These are phyloP conservation scores for Cupressus sempervirens DNA, from an alignment of 75 land plant species.

Conservation along the genomic window DNA sequence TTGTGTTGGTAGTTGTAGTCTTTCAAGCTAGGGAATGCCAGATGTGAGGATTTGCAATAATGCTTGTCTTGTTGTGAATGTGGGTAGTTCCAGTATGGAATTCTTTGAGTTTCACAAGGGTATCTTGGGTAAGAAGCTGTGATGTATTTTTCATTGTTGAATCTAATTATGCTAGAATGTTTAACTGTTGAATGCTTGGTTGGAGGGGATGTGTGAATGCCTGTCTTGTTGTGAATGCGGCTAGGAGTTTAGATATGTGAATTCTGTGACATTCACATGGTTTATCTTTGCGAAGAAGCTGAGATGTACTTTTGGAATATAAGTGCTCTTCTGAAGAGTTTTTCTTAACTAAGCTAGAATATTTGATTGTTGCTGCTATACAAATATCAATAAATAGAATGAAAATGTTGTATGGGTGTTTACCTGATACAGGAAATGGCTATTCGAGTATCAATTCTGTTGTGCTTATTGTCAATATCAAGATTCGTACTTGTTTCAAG, in stretches of 20 bases:
- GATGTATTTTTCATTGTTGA: neutral
- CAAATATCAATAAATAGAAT: neutral
- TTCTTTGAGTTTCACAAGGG: neutral
- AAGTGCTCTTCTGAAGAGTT: neutral
- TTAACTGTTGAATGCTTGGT: neutral
- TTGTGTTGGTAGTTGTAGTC: neutral
- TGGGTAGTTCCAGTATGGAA: neutral
- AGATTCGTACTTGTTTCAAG: neutral
- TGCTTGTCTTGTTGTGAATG: neutral
- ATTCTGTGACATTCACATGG: neutral
- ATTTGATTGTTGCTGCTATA: neutral
- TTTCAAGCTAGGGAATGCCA: neutral
- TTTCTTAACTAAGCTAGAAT: neutral
- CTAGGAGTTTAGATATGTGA: neutral
- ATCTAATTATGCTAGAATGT: neutral
- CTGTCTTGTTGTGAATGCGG: neutral
- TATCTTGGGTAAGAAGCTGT: neutral
- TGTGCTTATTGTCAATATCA: neutral
- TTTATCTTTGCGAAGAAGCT: neutral
- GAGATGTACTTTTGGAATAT: neutral
- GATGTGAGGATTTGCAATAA: neutral
- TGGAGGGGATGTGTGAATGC: neutral
- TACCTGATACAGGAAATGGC: slow-evolving; percentile 9
- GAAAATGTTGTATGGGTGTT: neutral
- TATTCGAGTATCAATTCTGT: neutral